Base-by-base conservation (phyloP, 1,139 yeast species). In the Tardiomyces digboiensis region DNA sequence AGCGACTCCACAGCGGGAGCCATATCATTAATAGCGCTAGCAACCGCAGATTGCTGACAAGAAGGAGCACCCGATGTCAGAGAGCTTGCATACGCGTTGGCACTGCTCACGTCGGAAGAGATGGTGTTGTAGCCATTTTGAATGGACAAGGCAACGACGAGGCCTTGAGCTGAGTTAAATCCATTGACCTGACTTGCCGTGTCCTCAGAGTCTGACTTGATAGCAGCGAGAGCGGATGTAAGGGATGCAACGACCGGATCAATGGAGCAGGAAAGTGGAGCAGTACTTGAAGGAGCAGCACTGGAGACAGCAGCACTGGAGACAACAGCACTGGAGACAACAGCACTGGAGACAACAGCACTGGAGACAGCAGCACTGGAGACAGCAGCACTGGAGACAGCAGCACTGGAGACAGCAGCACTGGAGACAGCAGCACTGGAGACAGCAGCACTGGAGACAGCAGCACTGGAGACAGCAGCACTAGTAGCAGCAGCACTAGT, bases 111-210 rank as follows among this genome's bases (percentile, higher is more conserved):
- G 14, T 36, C 41, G 2, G 13, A 14, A 2, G 23, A 26, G 19
- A 39, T 23, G 2, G 41, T 36, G 26, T 29, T 16, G 41, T 39
- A 39, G 14, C 23, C 19, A 18, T 13, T n/a, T 29, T 39, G 41
- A 16, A 39, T 39, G 3, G 12, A 14, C 10, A 39, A 38, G 6
- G 41, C 41, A 7, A 36, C 41, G 13, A 20, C 4, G 10, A 39
- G 18, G 21, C 41, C 41, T 8, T n/a, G 14, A 8, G 23, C 21
- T 8, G 21, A 16, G 26, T 29, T 19, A 26, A 36, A 39, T 23
- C 12, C 26, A 1, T 19, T 5, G 14, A 39, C 41, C 33, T 26
- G 12, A 3, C 14, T 5, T 13, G 33, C 33, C 12, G 33, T 26
- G 10, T 4, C 33, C 5, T 4, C 5, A 4, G 33, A 26, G 33